Evolutionary conservation across 352 stramenopile genomes (phyloP).

Genomic region (Phytophthora melonis): DNA sequence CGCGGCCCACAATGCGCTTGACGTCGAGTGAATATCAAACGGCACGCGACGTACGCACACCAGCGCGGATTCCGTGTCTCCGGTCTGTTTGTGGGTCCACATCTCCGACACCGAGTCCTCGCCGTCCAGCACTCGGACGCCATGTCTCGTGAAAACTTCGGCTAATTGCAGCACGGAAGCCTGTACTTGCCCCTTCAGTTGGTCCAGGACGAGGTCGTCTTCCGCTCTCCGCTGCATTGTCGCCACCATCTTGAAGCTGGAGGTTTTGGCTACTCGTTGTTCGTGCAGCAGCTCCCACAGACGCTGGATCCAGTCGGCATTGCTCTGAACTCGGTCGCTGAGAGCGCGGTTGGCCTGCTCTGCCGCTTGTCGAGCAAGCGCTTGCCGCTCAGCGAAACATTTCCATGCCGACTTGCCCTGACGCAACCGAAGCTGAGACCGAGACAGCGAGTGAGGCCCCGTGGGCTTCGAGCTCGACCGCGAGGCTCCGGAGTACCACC

Average conservation of each 20-base stretch:
- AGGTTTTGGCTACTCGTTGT: neutral
- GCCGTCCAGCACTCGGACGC: neutral
- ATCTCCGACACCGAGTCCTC: neutral
- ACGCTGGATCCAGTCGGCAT: conserved; percentile 44
- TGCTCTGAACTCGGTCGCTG: conserved; percentile 23
- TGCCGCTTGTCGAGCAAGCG: conserved; percentile 7
- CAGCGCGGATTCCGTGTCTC: conserved; percentile 8
- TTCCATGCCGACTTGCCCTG: conserved; percentile 20
- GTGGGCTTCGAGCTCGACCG: conserved; percentile 22
- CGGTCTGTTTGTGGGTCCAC: conserved; percentile 24
- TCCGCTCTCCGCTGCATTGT: conserved; percentile 11
- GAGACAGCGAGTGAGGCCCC: conserved; percentile 1
- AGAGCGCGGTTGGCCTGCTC: conserved; percentile 20
- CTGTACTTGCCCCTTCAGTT: conserved; percentile 10
- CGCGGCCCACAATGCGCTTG: conserved; percentile 20
- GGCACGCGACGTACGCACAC: conserved; percentile 27
- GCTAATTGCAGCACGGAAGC: conserved; percentile 2
- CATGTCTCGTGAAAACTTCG: conserved; percentile 4
- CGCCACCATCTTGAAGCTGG: conserved; percentile 1
- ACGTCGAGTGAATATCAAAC: conserved; percentile 29
- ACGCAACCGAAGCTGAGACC: neutral
- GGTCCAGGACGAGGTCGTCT: conserved; percentile 10
- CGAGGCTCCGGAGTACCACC: conserved; percentile 19
- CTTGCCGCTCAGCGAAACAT: conserved; percentile 27
- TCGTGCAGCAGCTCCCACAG: conserved; percentile 37